phyloP scores from a whole-genome alignment of 176 grass and related monocot species.

The Themeda triandra region DNA sequence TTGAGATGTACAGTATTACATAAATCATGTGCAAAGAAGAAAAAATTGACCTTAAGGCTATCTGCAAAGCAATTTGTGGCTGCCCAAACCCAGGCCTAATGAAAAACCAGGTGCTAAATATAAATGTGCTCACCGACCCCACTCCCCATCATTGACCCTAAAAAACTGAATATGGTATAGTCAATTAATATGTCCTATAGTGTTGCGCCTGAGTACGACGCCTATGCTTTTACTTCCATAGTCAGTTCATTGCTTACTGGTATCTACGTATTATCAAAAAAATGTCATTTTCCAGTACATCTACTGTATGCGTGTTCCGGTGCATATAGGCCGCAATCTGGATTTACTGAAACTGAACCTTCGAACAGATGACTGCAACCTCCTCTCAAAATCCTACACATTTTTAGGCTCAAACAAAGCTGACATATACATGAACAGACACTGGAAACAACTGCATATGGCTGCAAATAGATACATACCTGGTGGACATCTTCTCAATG shows the following conservation, averaged over 20 bases:
- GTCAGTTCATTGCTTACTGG: neutral
- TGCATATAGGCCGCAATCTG: neutral
- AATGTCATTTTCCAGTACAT: neutral
- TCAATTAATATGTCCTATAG: neutral
- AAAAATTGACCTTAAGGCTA: neutral
- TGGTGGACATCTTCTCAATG: constrained; percentile 93
- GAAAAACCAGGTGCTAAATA: neutral
- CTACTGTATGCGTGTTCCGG: no score
- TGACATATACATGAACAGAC: neutral
- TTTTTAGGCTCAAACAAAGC: neutral
- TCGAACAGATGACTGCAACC: neutral
- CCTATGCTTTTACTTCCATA: neutral
- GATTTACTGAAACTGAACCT: neutral
- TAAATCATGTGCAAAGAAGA: neutral
- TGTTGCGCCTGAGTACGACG: neutral
- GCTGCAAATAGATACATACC: constrained; percentile 38
- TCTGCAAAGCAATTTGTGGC: neutral
- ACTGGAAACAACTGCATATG: constrained; percentile 3
- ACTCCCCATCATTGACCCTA: neutral
- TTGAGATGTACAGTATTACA: no score
- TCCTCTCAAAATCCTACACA: neutral
- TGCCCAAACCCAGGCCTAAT: neutral
- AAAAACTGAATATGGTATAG: neutral
- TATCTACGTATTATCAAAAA: neutral
- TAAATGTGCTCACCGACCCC: neutral